A percentile compares a stretch with the other conserved stretches of the same genome.
phyloP scores from a whole-genome alignment of 257 asterid species.

The Nicotiana attenuata region DNA sequence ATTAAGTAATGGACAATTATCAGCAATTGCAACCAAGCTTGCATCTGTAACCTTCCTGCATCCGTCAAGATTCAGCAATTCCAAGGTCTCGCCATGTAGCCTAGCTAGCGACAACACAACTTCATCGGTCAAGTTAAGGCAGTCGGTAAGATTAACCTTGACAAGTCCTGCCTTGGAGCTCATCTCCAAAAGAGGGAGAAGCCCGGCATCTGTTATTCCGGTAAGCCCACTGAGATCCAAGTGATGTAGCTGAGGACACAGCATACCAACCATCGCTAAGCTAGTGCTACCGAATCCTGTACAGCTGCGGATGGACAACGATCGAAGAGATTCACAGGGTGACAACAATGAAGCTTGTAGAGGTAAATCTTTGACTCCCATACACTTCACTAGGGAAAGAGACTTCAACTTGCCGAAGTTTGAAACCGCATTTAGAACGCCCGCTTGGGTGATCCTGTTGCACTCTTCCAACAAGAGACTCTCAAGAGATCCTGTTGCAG shows the following conservation, averaged over 20 bases:
- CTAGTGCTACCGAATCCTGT: conserved; percentile 70
- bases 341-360: conserved; percentile 38
- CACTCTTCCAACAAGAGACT: conserved; percentile 80
- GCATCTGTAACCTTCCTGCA: conserved; percentile 66
- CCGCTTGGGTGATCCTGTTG: conserved; percentile 65
- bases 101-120: conserved; percentile 42
- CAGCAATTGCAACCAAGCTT: conserved; percentile 55
- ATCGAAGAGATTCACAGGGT: conserved; percentile 73
- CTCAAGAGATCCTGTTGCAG: conserved; percentile 49
- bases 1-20: conserved; percentile 48
- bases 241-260: conserved; percentile 74
- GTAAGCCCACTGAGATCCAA: conserved; percentile 73
- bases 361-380: conserved; percentile 64
- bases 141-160: conserved; percentile 60
- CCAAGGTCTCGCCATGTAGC: conserved; percentile 62
- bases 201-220: conserved; percentile 63
- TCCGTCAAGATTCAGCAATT: conserved; percentile 65
- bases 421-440: conserved; percentile 59
- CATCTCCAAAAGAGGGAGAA: conserved; percentile 59
- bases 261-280: conserved; percentile 72
- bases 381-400: conserved; percentile 61
- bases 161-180: conserved; percentile 52
- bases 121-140: conserved; percentile 59
- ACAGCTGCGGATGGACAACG: conserved; percentile 64
- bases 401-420: conserved; percentile 61